These are phyloP conservation scores for Dioszegia aurantiaca DNA, from an alignment of 768 basidiomycete genomes.

Conservation along the genomic window DNA sequence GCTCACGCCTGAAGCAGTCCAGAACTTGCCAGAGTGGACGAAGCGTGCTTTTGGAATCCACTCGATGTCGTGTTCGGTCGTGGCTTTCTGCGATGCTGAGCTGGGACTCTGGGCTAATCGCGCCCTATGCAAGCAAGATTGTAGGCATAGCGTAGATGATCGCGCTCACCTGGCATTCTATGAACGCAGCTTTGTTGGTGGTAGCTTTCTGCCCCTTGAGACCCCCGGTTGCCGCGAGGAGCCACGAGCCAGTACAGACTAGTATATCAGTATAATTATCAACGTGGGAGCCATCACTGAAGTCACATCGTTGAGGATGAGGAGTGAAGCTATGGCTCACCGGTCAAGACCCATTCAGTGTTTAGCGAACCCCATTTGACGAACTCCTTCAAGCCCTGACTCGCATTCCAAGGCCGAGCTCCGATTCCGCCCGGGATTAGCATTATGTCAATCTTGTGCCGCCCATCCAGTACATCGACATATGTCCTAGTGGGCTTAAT, in stretches of 20 bases:
- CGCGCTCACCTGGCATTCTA: conserved; percentile 15
- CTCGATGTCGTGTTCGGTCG: conserved; percentile 8
- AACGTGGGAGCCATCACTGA: too few species aligned
- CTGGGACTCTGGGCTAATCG: too few species aligned
- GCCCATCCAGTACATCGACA: conserved; percentile 8
- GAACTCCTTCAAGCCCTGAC: conserved; percentile 18
- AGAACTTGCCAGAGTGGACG: conserved; percentile 27
- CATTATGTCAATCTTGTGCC: conserved; percentile 20
- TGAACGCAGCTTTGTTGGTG: conserved; percentile 26
- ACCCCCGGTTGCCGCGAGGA: conserved; percentile 20
- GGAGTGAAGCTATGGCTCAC: conserved; percentile 11
- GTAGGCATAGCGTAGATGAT: too few species aligned
- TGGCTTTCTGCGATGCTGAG: conserved; percentile 22
- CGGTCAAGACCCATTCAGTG: conserved; percentile 20
- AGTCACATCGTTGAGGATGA: not conserved
- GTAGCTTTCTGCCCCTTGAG: conserved; percentile 26
- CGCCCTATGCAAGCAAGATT: too few species aligned
- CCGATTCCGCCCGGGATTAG: conserved; percentile 26
- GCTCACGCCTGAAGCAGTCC: conserved; percentile 25
- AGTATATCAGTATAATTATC: not conserved
- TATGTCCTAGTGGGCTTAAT: conserved; percentile 10
- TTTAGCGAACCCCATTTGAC: conserved; percentile 18
- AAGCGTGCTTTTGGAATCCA: conserved; percentile 30
- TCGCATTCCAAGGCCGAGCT: conserved; percentile 20
- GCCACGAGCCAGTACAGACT: conserved; percentile 35